Conservation (phyloP, 768 basidiomycete species). For the Kwoniella mangroviensis region DNA sequence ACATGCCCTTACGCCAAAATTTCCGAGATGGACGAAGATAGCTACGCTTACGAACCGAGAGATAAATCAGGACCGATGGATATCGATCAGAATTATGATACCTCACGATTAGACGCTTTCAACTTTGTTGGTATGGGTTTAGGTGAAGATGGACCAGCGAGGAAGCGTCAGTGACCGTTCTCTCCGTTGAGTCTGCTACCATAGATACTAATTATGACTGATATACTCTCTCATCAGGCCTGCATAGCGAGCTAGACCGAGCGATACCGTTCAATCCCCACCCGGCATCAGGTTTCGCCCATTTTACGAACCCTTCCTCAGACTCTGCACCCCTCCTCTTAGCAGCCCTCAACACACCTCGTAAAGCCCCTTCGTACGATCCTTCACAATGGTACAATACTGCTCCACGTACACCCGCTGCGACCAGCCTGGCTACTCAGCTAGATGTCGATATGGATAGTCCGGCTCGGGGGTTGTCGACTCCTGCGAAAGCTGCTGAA, state of each 20-base stretch:
- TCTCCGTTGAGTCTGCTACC: background rate
- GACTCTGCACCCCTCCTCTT: constrained; percentile 20
- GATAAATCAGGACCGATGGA: constrained; percentile 50
- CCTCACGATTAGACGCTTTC: constrained; percentile 26
- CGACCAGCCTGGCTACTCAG: constrained; percentile 5
- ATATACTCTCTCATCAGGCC: constrained; percentile 24
- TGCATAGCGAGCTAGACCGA: constrained; percentile 41
- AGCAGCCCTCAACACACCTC: constrained; percentile 23
- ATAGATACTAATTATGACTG: background rate
- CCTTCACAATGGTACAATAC: constrained; percentile 26
- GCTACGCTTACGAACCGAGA: constrained; percentile 26
- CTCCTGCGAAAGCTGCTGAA: constrained; percentile 4
- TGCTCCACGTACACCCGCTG: constrained; percentile 14
- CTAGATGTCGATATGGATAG: constrained; percentile 44
- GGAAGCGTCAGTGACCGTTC: constrained; percentile 40
- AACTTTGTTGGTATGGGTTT: constrained; percentile 16
- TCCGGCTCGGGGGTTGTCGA: constrained; percentile 26
- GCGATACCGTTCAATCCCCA: constrained; percentile 28
- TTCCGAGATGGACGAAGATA: constrained; percentile 16
- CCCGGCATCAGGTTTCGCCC: constrained; percentile 22
- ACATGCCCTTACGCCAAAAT: background rate
- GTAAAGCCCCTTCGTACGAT: constrained; percentile 26
- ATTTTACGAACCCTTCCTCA: constrained; percentile 27
- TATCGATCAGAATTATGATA: constrained; percentile 37
- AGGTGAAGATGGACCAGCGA: constrained; percentile 40